Evolutionary conservation across 177 flowering plant genomes (phyloP).

Genomic region (Telopea speciosissima): DNA sequence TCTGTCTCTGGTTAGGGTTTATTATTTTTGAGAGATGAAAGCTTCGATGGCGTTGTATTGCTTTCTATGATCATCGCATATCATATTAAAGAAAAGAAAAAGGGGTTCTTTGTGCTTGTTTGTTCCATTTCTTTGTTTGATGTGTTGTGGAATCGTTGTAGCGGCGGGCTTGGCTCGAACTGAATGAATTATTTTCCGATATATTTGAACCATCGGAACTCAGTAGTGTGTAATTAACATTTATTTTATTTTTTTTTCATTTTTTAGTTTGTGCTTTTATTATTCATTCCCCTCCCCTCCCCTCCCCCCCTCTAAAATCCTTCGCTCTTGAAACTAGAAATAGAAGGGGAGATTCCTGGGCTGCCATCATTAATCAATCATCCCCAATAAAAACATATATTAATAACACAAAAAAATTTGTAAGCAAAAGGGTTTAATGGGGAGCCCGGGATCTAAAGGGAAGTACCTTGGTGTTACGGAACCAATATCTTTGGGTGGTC

Average conservation of each 20-base stretch:
- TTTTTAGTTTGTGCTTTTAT: not conserved
- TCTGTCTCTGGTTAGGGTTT: not conserved
- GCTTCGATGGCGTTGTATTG: not conserved
- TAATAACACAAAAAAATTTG: not conserved
- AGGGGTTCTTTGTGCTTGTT: not conserved
- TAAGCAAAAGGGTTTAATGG: slow-evolving; percentile 16
- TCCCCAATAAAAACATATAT: not conserved
- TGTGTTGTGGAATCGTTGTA: slow-evolving; percentile 7
- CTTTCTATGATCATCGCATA: not conserved
- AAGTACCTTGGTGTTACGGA: slow-evolving; percentile 41
- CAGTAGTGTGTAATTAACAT: not conserved
- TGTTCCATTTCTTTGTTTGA: not conserved
- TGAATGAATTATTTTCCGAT: slow-evolving; percentile 12
- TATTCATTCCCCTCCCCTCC: not conserved
- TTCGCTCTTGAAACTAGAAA: slow-evolving; percentile 11
- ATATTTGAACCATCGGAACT: slow-evolving; percentile 16
- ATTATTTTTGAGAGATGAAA: not conserved
- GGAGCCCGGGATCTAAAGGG: slow-evolving; percentile 17
- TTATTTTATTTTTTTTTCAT: slow-evolving; percentile 3
- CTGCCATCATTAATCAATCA: not conserved
- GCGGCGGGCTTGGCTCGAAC: slow-evolving; percentile 3
- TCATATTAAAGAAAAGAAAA: not conserved
- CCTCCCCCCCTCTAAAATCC: not conserved
- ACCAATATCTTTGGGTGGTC: slow-evolving; percentile 84
- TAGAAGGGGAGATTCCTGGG: slow-evolving; percentile 1